Evolutionary conservation across 352 stramenopile genomes (phyloP), one percentile per base, ranked within the genome.

Genomic region (Pythium sp.): DNA sequence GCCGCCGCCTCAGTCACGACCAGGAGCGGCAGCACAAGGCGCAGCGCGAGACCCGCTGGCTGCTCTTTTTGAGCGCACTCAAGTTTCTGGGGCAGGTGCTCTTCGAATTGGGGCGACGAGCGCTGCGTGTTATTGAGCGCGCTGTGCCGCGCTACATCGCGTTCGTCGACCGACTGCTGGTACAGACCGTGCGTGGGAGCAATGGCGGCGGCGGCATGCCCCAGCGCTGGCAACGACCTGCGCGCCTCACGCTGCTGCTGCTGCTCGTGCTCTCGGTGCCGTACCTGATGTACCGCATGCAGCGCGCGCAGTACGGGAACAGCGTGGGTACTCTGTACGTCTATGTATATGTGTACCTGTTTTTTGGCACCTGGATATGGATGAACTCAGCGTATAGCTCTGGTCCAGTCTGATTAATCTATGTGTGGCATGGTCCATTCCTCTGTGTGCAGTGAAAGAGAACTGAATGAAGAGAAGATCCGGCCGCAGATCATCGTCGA

Each of bases 401-500:
- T 55, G 47, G n/a, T 6, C 14, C 41, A 49, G 41, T 28, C 47
- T 14, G 28, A 28, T 6, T 55, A 56, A 22, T 8, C 12, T 28
- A 51, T 34, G 1, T 5, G 2, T 14, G 32, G 2, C 46, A 51
- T 38, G 12, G 11, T 8, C 0, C 12, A 55, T 49, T n/a, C n/a
- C 4, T 22, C 22, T 49, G 41, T 9, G 15, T 49, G 41, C 41
- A 87, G 81, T 28, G 72, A 71, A 0, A 59, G 76, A 24, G 76
- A 87, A 53, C 72, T 90, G 43, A 81, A 74, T 9, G 82, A 92
- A 73, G 78, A 83, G 1, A 74, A 67, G 55, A 90, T 92, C 59
- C 77, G 74, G 9, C 80, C 84, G n/a, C 58, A 81, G 41, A 91
- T 91, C 68, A 77, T 92, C 32, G 71, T 92, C 47, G 81, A 90